Base-by-base conservation (phyloP, 1,284 basidiomycete species). In the Ustilago curta region DNA sequence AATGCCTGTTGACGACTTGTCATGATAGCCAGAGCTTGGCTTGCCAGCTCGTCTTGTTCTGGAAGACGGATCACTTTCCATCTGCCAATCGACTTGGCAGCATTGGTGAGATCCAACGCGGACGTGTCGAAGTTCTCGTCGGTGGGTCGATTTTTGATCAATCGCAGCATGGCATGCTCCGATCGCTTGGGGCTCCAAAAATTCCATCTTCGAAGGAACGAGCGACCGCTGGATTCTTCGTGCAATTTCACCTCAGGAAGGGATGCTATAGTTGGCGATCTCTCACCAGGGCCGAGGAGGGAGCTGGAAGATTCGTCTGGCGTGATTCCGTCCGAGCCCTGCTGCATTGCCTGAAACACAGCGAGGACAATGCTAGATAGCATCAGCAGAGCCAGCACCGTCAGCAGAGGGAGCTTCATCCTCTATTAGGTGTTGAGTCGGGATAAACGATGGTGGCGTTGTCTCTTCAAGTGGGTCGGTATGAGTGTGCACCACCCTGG, bases 11-110 rank as follows among this genome's bases (percentile, higher is more conserved):
- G 27, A 16, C 43, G 32, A 8, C 23, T 16, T n/a, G 54, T 57
- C 60, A 63, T 56, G 2, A 31, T 12, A 0, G 60, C 48, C 31
- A 63, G 16, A 18, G 29, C 45, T 16, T 57, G 35, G 27, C 60
- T 63, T 11, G 19, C 53, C 7, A 23, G 27, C 11, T 32, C 29
- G 19, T 45, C n/a, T 16, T 35, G 48, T 8, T 32, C 2, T 2
- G 60, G 53, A 16, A 63, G 44, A 4, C 35, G 48, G 12, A 63
- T 21, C 5, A 53, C 60, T 18, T 16, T 6, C 9, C 31, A 9
- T 5, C 19, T 39, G 8, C 6, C 3, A 4, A 39, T 21, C 12
- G 27, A 12, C 14, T 1, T 57, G 0, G 37, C 40, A 11, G 8
- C 8, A 3, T 2, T 19, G 21, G 35, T 47, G 35, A 54, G 45